Conservation (phyloP, 257 asterid genomes). For the Gentiana straminea region DNA sequence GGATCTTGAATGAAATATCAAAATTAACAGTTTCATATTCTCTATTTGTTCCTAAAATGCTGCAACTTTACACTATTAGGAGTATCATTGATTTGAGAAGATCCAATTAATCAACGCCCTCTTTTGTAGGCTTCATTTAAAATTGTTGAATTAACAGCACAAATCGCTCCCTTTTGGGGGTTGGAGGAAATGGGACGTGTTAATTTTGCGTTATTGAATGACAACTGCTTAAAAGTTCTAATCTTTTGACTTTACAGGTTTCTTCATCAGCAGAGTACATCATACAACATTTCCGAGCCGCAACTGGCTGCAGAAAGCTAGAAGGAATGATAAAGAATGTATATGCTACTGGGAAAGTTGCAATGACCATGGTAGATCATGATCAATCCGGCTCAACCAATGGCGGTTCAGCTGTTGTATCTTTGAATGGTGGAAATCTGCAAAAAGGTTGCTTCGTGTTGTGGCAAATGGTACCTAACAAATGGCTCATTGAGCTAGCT, state of each 20-base stretch:
- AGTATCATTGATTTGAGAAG: not conserved
- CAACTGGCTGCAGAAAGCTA: constrained; percentile 66
- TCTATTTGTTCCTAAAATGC: not conserved
- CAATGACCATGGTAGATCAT: constrained; percentile 57
- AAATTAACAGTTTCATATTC: too few relatives aligned
- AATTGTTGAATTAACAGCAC: not conserved
- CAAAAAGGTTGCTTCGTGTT: constrained; percentile 75
- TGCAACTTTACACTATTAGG: not conserved
- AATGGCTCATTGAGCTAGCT: constrained; percentile 68
- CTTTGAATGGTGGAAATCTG: constrained; percentile 9
- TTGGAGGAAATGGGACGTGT: not conserved
- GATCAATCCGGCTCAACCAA: constrained; percentile 28
- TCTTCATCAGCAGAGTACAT: constrained; percentile 80
- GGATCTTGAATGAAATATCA: not conserved
- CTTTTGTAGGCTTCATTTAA: not conserved
- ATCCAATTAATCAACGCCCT: not conserved
- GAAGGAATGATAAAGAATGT: constrained; percentile 48
- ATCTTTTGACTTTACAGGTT: constrained; percentile 20
- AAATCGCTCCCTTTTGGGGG: constrained; percentile 10
- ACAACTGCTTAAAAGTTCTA: too few relatives aligned
- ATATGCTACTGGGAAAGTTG: constrained; percentile 64
- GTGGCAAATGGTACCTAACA: constrained; percentile 81
- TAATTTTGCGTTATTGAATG: not conserved
- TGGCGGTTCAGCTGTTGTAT: constrained; percentile 7
- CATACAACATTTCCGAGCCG: constrained; percentile 70